phyloP scores from a whole-genome alignment of 2,329 filamentous ascomycete species.

The Talaromyces sp. region DNA sequence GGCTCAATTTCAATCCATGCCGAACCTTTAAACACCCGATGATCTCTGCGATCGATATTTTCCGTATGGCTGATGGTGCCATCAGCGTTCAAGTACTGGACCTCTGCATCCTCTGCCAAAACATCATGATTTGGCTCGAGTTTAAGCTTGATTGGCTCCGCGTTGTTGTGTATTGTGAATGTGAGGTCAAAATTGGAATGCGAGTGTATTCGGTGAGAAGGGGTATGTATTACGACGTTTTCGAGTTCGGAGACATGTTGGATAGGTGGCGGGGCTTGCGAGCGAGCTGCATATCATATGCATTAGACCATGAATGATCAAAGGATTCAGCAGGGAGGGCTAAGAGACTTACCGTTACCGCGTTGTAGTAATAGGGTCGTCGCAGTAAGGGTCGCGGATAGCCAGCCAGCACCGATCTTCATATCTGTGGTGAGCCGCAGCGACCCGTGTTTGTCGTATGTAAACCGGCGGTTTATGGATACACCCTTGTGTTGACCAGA shows the following conservation, averaged over 20 bases:
- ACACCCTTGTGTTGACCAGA: not conserved
- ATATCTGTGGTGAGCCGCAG: not conserved
- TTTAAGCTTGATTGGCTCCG: constrained; percentile 69
- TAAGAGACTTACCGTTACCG: constrained; percentile 7
- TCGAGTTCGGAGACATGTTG: constrained; percentile 69
- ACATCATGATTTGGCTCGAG: constrained; percentile 92
- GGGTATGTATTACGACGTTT: constrained; percentile 71
- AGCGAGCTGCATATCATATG: constrained; percentile 54
- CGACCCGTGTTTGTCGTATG: not conserved
- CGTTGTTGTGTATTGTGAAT: constrained; percentile 66
- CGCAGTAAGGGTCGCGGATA: constrained; percentile 13
- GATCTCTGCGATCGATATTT: constrained; percentile 64
- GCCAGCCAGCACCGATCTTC: constrained; percentile 9
- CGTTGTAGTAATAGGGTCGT: constrained; percentile 10
- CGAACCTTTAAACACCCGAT: constrained; percentile 80
- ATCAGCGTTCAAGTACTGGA: constrained; percentile 69
- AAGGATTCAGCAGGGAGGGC: not conserved
- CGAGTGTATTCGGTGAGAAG: constrained; percentile 73
- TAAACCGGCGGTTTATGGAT: not conserved
- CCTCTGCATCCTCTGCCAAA: constrained; percentile 67
- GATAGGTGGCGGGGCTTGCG: constrained; percentile 71
- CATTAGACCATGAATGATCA: not conserved
- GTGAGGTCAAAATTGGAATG: constrained; percentile 79
- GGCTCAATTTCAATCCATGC: constrained; percentile 64
- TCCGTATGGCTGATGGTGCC: constrained; percentile 66